Conservation (phyloP, 495 filamentous ascomycete species). For the Arthonia radiata region DNA sequence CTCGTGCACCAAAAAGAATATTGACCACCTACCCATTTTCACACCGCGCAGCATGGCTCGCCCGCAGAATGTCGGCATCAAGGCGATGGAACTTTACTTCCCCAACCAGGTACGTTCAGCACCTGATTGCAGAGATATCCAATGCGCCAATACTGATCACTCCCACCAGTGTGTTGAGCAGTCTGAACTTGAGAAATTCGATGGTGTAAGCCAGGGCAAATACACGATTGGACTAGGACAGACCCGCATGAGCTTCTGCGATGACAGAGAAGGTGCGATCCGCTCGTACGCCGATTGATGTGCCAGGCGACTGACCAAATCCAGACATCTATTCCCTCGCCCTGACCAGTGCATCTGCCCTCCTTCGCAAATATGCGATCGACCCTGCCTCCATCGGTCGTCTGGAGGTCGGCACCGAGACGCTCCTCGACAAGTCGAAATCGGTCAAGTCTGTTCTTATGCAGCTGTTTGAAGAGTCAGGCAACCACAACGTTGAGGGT, state of each 20-base stretch:
- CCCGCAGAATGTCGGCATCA: slow-evolving; percentile 95
- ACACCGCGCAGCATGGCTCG: slow-evolving; percentile 42
- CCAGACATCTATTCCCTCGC: slow-evolving; percentile 94
- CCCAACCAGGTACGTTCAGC: slow-evolving; percentile 57
- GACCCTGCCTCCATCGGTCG: slow-evolving; percentile 76
- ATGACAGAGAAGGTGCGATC: slow-evolving; percentile 94
- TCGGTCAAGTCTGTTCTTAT: slow-evolving; percentile 99
- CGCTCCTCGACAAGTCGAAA: slow-evolving; percentile 96
- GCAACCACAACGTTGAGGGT: slow-evolving; percentile 83
- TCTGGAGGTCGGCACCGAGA: slow-evolving; percentile 95
- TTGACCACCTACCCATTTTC: no score
- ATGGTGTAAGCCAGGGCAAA: slow-evolving; percentile 82
- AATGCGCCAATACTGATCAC: slow-evolving; percentile 7
- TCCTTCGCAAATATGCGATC: slow-evolving; percentile 82
- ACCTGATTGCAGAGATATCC: slow-evolving; percentile 1
- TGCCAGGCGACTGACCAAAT: no score
- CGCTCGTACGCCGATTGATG: no score
- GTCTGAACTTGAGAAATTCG: slow-evolving; percentile 86
- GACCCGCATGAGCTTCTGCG: slow-evolving; percentile 99
- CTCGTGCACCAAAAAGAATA: no score
- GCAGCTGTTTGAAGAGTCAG: slow-evolving; percentile 74
- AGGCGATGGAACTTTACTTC: slow-evolving; percentile 98
- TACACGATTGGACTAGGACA: slow-evolving; percentile 99
- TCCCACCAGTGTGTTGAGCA: slow-evolving; percentile 74
- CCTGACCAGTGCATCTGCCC: slow-evolving; percentile 68